Conservation (phyloP, 2,329 filamentous ascomycete species). For the Xenoacremonium recifei region DNA sequence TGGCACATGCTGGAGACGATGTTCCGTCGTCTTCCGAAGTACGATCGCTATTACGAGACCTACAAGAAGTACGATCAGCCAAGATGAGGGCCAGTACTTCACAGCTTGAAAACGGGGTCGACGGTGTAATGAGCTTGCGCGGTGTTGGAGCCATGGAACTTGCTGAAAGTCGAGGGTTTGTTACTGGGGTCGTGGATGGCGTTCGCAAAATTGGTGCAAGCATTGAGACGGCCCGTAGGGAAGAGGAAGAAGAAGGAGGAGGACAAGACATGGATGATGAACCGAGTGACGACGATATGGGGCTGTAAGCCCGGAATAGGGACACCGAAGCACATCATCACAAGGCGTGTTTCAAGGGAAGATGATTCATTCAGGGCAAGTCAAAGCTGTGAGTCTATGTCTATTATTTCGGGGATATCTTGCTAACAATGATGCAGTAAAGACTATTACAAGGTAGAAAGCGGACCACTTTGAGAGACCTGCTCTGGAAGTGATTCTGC, state of each 20-base stretch:
- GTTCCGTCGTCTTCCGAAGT: conserved; percentile 72
- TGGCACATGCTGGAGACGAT: conserved; percentile 84
- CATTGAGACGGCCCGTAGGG: conserved; percentile 72
- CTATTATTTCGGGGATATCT: too few relatives aligned
- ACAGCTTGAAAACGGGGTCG: conserved; percentile 67
- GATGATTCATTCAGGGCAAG: too few relatives aligned
- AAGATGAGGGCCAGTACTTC: conserved; percentile 79
- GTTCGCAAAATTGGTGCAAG: conserved; percentile 80
- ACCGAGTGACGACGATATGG: conserved; percentile 54
- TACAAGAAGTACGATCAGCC: conserved; percentile 84
- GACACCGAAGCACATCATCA: too few relatives aligned
- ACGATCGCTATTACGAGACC: conserved; percentile 71
- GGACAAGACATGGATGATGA: conserved; percentile 64
- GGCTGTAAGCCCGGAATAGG: too few relatives aligned
- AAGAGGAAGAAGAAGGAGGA: conserved; percentile 69
- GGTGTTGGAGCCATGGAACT: conserved; percentile 94
- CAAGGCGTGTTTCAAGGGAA: too few relatives aligned
- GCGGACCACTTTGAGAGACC: too few relatives aligned
- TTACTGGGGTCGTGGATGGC: conserved; percentile 83
- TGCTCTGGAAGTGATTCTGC: too few relatives aligned
- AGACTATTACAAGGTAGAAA: too few relatives aligned
- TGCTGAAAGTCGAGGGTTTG: conserved; percentile 79
- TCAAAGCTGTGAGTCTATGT: too few relatives aligned
- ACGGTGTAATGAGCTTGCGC: conserved; percentile 64
- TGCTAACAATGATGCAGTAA: too few relatives aligned